Percentiles rank a stretch among this genome's conserved stretches.
These are phyloP conservation scores for Funneliformis mosseae DNA, from an alignment of 192 early-diverging fungal genomes.

Conservation along the genomic window DNA sequence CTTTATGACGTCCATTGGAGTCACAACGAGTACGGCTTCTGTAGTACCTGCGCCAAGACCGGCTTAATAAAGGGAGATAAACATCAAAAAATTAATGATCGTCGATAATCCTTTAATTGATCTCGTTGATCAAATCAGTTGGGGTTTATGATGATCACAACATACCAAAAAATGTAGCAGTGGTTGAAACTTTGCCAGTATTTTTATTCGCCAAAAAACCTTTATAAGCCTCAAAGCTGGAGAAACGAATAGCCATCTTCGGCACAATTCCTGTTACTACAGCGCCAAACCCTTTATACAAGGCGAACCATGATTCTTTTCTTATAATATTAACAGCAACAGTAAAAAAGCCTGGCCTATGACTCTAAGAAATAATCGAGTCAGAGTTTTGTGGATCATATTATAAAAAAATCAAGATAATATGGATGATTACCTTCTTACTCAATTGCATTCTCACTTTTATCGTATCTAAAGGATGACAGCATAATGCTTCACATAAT, in stretches of 20 bases:
- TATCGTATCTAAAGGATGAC: constrained; percentile 96
- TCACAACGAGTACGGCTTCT: constrained; percentile 92
- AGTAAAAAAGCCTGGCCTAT: constrained; percentile 62
- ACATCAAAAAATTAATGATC: constrained; percentile 19
- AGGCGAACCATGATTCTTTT: constrained; percentile 84
- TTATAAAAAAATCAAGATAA: neutral
- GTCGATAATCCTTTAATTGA: neutral
- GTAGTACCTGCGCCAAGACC: constrained; percentile 92
- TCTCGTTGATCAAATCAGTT: constrained; percentile 38
- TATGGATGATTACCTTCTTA: constrained; percentile 60
- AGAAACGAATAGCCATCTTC: constrained; percentile 99
- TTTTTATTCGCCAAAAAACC: constrained; percentile 65
- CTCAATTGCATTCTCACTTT: constrained; percentile 96
- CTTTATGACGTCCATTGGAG: constrained; percentile 99
- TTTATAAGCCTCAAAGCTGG: constrained; percentile 95
- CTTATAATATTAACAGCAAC: constrained; percentile 84
- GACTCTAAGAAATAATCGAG: constrained; percentile 16
- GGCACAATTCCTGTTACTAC: constrained; percentile 96
- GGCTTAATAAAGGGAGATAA: constrained; percentile 44
- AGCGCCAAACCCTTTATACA: constrained; percentile 98
- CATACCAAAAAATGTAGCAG: constrained; percentile 72
- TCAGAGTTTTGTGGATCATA: neutral
- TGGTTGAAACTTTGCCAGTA: constrained; percentile 67
- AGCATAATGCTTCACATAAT: constrained; percentile 86
- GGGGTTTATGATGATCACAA: constrained; percentile 28